phyloP scores from a whole-genome alignment of 768 basidiomycete genomes.

The Lyophyllum atratum region DNA sequence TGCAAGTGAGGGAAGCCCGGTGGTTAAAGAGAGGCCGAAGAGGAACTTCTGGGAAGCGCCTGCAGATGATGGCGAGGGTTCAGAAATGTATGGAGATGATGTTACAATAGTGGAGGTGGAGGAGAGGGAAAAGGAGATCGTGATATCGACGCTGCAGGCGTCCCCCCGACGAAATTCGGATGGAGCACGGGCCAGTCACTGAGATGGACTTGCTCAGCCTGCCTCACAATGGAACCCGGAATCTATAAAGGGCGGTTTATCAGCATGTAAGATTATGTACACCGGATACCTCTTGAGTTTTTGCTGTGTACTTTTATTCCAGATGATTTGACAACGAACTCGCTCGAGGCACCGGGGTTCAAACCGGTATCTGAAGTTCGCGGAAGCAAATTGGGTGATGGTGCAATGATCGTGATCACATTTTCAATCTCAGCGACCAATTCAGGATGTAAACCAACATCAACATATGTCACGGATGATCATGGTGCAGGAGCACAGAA shows the following conservation, averaged over 20 bases:
- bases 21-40: background rate
- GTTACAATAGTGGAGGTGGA: background rate
- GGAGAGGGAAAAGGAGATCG: background rate
- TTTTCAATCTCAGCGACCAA: no score
- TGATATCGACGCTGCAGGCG: background rate
- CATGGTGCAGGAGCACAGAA: no score
- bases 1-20: no score
- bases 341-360: no score
- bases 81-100: background rate
- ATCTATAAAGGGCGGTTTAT: background rate
- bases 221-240: background rate
- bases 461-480: no score
- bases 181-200: background rate
- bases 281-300: background rate
- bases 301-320: background rate
- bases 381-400: no score
- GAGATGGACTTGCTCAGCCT: background rate
- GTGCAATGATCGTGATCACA: no score
- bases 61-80: background rate
- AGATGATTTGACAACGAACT: no score
- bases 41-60: constrained; percentile 9
- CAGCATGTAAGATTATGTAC: background rate
- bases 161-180: constrained; percentile 2
- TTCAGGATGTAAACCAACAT: no score
- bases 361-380: no score